Conservation (phyloP, 2,329 filamentous ascomycete genomes). For the Cercospora sesami region DNA sequence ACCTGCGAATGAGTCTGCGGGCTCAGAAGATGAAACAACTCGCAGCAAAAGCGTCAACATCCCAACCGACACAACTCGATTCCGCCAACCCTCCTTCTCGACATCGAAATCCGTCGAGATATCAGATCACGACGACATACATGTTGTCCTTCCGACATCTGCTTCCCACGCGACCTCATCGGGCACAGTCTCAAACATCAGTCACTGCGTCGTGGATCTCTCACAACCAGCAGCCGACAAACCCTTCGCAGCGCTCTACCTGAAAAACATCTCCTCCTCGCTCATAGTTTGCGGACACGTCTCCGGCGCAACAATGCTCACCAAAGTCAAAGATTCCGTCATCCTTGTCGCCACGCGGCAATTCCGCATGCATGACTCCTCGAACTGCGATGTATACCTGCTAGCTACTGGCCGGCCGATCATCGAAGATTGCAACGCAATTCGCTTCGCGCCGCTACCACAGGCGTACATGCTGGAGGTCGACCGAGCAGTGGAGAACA, state of each 20-base stretch:
- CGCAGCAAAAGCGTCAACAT: constrained; percentile 53
- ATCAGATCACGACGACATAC: constrained; percentile 61
- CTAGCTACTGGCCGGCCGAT: constrained; percentile 82
- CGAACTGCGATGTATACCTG: constrained; percentile 79
- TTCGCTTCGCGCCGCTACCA: constrained; percentile 79
- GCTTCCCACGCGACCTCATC: constrained; percentile 71
- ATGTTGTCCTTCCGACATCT: constrained; percentile 74
- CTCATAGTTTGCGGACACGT: constrained; percentile 78
- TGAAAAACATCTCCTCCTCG: constrained; percentile 69
- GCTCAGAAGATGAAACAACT: constrained; percentile 25
- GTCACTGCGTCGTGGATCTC: constrained; percentile 76
- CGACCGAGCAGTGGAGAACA: constrained; percentile 53
- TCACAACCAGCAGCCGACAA: constrained; percentile 56
- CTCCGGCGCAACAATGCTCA: constrained; percentile 79
- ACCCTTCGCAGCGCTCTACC: constrained; percentile 66
- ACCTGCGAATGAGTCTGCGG: constrained; percentile 29
- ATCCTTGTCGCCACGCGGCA: constrained; percentile 80
- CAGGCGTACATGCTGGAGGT: constrained; percentile 51
- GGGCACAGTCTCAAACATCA: constrained; percentile 69
- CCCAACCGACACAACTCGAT: constrained; percentile 24
- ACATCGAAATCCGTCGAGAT: constrained; percentile 63
- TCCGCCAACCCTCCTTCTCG: constrained; percentile 57
- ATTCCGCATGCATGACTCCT: constrained; percentile 87
- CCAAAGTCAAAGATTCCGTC: constrained; percentile 69
- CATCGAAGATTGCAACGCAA: constrained; percentile 79